A percentile compares a stretch with the other conserved stretches of the same genome.
These are phyloP conservation scores for Eucalyptus albens DNA, from an alignment of 345 rosid species.

Conservation along the genomic window DNA sequence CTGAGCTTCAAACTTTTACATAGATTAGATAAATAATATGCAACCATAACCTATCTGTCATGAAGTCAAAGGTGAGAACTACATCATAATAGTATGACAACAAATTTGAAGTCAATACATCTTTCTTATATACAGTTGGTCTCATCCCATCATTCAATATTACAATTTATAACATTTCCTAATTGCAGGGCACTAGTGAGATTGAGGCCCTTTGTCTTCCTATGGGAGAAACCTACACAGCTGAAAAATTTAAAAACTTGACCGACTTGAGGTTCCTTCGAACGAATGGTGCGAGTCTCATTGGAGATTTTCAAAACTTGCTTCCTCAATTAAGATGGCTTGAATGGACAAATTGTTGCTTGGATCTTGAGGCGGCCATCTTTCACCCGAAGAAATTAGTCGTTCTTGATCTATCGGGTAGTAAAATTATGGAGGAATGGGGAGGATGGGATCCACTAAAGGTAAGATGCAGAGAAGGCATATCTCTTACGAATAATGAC, in stretches of 20 bases:
- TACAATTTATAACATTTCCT: accelerated
- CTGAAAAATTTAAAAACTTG: accelerated
- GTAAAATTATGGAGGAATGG: accelerated
- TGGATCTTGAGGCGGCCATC: not conserved
- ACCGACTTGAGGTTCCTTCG: not conserved
- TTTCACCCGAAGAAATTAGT: not conserved
- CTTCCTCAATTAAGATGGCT: not conserved
- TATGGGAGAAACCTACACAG: not conserved
- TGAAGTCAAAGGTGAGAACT: not conserved
- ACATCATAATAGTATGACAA: not conserved
- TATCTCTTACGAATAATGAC: not conserved
- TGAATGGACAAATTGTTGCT: accelerated
- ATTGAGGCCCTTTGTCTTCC: not conserved
- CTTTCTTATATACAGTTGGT: not conserved
- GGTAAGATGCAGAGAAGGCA: not conserved
- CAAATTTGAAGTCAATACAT: not conserved
- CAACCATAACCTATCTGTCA: not conserved
- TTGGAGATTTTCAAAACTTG: not conserved
- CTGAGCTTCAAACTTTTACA: not conserved
- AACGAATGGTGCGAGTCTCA: accelerated
- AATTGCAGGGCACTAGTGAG: not conserved
- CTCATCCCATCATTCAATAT: not conserved
- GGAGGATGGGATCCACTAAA: not conserved
- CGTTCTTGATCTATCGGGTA: accelerated
- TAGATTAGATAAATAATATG: not conserved